Evolutionary conservation across 2,329 filamentous ascomycete genomes (phyloP).

Genomic region (Colletotrichum lupini): DNA sequence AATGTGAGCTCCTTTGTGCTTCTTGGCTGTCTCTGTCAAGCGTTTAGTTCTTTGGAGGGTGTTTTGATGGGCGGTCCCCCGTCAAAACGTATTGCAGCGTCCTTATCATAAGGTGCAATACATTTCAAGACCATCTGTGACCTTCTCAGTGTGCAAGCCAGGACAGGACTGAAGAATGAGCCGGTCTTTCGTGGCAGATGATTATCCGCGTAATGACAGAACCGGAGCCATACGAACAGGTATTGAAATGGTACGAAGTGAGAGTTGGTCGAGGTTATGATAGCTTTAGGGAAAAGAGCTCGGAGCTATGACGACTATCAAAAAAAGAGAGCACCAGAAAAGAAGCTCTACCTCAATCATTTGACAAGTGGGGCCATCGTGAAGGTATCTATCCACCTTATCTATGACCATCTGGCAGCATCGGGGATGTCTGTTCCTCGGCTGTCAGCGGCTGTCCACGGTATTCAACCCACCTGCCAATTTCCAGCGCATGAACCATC

Average conservation of each 20-base stretch:
- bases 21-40: too few relatives aligned
- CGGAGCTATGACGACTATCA: not conserved
- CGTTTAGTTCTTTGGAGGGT: too few relatives aligned
- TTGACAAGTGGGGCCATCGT: not conserved
- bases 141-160: not conserved
- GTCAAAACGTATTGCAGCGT: not conserved
- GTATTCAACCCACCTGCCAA: slow-evolving; percentile 5
- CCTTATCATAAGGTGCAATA: not conserved
- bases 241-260: not conserved
- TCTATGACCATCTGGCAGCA: not conserved
- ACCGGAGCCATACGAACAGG: too few relatives aligned
- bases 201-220: too few relatives aligned
- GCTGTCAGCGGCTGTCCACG: not conserved
- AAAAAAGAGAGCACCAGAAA: not conserved
- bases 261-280: not conserved
- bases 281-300: not conserved
- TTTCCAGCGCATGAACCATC: slow-evolving; percentile 34
- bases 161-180: not conserved
- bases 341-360: not conserved
- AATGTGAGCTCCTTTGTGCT: not conserved
- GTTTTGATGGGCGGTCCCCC: too few relatives aligned
- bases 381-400: not conserved
- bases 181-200: not conserved
- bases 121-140: not conserved
- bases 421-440: not conserved